Percentiles rank a stretch among this genome's conserved stretches.
Evolutionary conservation across 2,329 filamentous ascomycete species (phyloP).

Genomic region (Fusarium sp.): DNA sequence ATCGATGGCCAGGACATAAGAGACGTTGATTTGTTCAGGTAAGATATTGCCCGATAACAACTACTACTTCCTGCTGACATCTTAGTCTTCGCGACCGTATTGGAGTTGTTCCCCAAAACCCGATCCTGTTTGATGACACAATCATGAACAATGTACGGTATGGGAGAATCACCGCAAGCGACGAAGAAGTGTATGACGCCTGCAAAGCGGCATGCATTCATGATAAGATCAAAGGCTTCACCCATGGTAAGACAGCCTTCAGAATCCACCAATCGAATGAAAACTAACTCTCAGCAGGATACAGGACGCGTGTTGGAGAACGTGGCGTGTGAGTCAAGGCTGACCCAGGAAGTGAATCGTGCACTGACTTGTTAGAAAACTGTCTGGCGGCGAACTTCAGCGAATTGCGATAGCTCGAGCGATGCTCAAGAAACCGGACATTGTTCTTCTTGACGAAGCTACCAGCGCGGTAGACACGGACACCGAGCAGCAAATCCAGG

Average conservation of each 20-base stretch:
- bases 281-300: conserved; percentile 51
- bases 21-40: conserved; percentile 64
- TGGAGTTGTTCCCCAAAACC: conserved; percentile 67
- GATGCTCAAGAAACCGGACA: conserved; percentile 78
- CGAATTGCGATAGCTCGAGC: conserved; percentile 77
- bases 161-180: conserved; percentile 64
- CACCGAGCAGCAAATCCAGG: conserved; percentile 75
- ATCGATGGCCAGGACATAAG: conserved; percentile 70
- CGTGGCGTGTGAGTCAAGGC: conserved; percentile 57
- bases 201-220: conserved; percentile 68
- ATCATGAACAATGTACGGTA: conserved; percentile 71
- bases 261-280: background rate
- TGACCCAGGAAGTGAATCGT: background rate
- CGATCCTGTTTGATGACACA: conserved; percentile 68
- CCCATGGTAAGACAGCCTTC: conserved; percentile 55
- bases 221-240: conserved; percentile 67
- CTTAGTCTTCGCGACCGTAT: conserved; percentile 64
- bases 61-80: conserved; percentile 36
- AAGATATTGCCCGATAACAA: background rate
- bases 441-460: conserved; percentile 82
- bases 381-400: conserved; percentile 75
- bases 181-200: conserved; percentile 66
- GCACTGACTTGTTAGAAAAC: conserved; percentile 58
- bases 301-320: conserved; percentile 64
- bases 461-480: conserved; percentile 81